Conservation (phyloP, 2,329 filamentous ascomycete genomes). For the Arthrobotrys entomopaga region DNA sequence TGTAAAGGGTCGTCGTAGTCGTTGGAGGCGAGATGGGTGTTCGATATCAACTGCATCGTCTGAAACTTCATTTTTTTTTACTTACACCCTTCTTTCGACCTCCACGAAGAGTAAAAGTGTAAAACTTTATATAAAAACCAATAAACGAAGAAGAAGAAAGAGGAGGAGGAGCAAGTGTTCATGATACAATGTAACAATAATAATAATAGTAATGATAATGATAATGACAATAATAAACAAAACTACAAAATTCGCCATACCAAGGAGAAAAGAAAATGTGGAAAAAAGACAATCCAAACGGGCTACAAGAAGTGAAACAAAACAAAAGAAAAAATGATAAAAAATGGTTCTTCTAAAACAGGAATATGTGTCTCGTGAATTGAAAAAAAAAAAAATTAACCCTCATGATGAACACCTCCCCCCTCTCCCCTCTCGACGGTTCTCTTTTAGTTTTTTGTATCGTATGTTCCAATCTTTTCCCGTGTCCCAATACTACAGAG, state of each 20-base stretch:
- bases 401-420: slow-evolving; percentile 22
- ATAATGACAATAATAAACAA: not conserved
- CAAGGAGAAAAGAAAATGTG: slow-evolving; percentile 16
- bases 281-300: slow-evolving; percentile 10
- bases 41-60: no score
- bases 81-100: no score
- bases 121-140: no score
- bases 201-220: slow-evolving; percentile 2
- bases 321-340: slow-evolving; percentile 15
- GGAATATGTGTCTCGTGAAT: slow-evolving; percentile 46
- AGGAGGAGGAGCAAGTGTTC: slow-evolving; percentile 2
- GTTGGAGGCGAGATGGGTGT: no score
- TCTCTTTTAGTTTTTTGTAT: not conserved
- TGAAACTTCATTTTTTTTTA: no score
- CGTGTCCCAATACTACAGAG: not conserved
- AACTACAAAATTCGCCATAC: slow-evolving; percentile 6
- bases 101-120: no score
- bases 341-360: slow-evolving; percentile 40
- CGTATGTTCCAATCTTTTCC: slow-evolving; percentile 27
- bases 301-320: slow-evolving; percentile 11
- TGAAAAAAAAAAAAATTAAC: slow-evolving; percentile 14
- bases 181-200: slow-evolving; percentile 17
- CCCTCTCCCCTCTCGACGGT: no score
- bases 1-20: no score
- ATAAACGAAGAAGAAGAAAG: no score